These are phyloP conservation scores for Exophiala lecanii-corni DNA, from an alignment of 2,329 filamentous ascomycete genomes.

Conservation along the genomic window DNA sequence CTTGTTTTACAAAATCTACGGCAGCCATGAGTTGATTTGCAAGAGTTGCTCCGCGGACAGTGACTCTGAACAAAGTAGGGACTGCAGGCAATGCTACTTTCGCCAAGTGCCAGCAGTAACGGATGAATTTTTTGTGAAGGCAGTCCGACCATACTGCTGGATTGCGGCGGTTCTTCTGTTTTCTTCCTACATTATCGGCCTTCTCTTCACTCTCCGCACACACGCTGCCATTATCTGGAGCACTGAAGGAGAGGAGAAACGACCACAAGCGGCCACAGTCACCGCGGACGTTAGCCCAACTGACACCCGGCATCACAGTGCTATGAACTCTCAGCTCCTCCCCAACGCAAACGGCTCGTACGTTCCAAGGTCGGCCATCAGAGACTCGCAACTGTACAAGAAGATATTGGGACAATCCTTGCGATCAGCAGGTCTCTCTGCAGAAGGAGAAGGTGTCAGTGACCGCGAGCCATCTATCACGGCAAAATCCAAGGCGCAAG, in stretches of 20 bases:
- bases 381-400: slow-evolving; percentile 86
- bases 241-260: slow-evolving; percentile 73
- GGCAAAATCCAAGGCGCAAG: slow-evolving; percentile 24
- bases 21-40: slow-evolving; percentile 92
- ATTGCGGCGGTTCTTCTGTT: slow-evolving; percentile 81
- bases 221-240: slow-evolving; percentile 98
- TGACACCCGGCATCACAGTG: slow-evolving; percentile 34
- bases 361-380: slow-evolving; percentile 61
- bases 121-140: slow-evolving; percentile 83
- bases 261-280: slow-evolving; percentile 49
- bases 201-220: slow-evolving; percentile 92
- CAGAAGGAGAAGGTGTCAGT: slow-evolving; percentile 39
- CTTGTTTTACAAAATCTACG: slow-evolving; percentile 97
- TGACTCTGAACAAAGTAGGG: slow-evolving; percentile 48
- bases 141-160: slow-evolving; percentile 90
- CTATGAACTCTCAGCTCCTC: slow-evolving; percentile 29
- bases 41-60: slow-evolving; percentile 55
- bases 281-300: slow-evolving; percentile 30
- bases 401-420: slow-evolving; percentile 87
- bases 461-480: slow-evolving; percentile 28
- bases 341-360: slow-evolving; percentile 37
- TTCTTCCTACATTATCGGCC: slow-evolving; percentile 84
- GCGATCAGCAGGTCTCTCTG: slow-evolving; percentile 69
- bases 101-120: slow-evolving; percentile 78
- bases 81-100: slow-evolving; percentile 92